phyloP scores from a whole-genome alignment of 495 filamentous ascomycete species.

The Penicillium lagena region DNA sequence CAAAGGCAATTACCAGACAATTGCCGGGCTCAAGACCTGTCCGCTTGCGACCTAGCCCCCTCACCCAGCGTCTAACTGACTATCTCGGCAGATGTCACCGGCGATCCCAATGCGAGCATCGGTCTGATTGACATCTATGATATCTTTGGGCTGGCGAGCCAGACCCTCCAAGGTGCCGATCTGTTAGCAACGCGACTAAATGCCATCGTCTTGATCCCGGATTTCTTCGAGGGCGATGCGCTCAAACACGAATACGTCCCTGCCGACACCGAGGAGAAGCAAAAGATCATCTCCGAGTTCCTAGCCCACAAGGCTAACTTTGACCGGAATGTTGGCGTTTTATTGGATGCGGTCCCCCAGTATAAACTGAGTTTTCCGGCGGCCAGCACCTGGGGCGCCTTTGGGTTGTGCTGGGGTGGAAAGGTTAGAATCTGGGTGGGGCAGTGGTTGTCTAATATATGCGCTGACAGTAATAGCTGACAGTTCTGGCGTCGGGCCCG shows the following conservation, averaged over 20 bases:
- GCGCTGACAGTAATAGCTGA: conserved; percentile 20
- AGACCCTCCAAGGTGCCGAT: conserved; percentile 52
- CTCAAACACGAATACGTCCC: conserved; percentile 27
- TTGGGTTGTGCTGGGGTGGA: conserved; percentile 47
- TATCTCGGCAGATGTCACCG: conserved; percentile 37
- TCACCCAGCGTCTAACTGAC: not conserved
- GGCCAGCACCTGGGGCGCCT: conserved; percentile 33
- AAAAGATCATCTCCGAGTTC: conserved; percentile 21
- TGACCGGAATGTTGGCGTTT: conserved; percentile 14
- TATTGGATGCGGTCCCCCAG: conserved; percentile 14
- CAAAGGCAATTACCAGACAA: conserved; percentile 59
- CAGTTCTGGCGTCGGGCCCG: conserved; percentile 31
- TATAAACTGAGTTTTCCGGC: conserved; percentile 20
- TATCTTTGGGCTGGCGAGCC: conserved; percentile 45
- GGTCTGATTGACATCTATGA: conserved; percentile 48
- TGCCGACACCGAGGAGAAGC: conserved; percentile 39
- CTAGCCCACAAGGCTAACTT: conserved; percentile 16
- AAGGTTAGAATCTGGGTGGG: conserved; percentile 18
- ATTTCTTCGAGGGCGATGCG: conserved; percentile 37
- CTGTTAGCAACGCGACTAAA: conserved; percentile 32
- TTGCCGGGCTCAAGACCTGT: conserved; percentile 68
- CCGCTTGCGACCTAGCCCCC: conserved; percentile 7
- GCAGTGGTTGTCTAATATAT: not conserved
- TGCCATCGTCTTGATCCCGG: conserved; percentile 37
- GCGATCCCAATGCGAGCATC: conserved; percentile 21